Base-by-base conservation (phyloP, 805 yeast species). In the Dipodascus geniculatus region DNA sequence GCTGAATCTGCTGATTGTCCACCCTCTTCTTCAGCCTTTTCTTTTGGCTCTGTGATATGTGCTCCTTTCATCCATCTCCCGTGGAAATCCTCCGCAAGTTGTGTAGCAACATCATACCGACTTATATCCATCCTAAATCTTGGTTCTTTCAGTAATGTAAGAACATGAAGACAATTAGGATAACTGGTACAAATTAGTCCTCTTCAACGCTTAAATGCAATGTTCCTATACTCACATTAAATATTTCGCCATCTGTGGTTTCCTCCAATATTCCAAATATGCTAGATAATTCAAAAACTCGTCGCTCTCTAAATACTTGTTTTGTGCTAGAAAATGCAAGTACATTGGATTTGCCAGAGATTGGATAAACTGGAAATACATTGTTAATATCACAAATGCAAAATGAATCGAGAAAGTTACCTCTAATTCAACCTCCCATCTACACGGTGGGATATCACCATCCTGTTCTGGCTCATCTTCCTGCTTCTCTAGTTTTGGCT, bases 341-440 rank as follows among this genome's bases (percentile, higher is more conserved):
- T 90, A 91, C 66, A 85, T 96, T 48, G 91, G 81, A 67, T 91
- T 93, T 1, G 96, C 87, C 33, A 91, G 74, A 16, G 96, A 83
- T 69, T 91, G 98, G 2, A 91, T 95, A 69, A 91, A 91, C 78
- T 86, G 54, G 35, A 51, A 51, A 50, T 2, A 24, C n/a, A 35
- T 24, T 23, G 33, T 22, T 48, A 24, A 33, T 17, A 14, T 20
- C 19, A 23, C 6, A 24, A 17, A 4, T 9, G 4, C 44, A 54
- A 23, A 22, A 42, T 4, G 31, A 24, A 6, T 14, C 2, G 19
- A 28, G 2, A n/a, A 28, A 63, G 80, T 60, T 50, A 79, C 81
- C 57, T 85, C 97, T n/a, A 87, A 74, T 61, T 87, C 96, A 22
- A 87, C 80, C 63, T 87, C 96, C 87, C 91, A 87, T 54, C 95